These are phyloP conservation scores for Phytopythium chamaehyphon DNA, from an alignment of 352 stramenopile species.

Conservation along the genomic window DNA sequence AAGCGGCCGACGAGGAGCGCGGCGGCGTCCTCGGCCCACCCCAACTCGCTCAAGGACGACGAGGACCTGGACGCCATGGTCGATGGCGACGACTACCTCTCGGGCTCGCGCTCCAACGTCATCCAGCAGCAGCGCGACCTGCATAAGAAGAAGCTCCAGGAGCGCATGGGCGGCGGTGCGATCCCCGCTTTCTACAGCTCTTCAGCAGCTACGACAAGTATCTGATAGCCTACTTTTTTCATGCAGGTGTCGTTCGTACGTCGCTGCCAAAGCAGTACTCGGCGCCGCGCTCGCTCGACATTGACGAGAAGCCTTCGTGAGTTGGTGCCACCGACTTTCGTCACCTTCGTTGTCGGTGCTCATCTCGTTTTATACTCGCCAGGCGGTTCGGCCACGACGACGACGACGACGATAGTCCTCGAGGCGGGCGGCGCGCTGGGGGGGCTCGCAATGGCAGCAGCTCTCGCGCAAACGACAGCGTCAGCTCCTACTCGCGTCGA, in stretches of 20 bases:
- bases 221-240: too few species aligned
- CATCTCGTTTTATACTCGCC: not conserved
- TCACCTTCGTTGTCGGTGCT: too few species aligned
- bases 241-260: conserved; percentile 63
- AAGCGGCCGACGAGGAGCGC: conserved; percentile 22
- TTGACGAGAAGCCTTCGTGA: conserved; percentile 82
- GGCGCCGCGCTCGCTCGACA: conserved; percentile 58
- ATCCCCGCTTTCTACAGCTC: too few species aligned
- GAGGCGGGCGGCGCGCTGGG: conserved; percentile 16
- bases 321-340: conserved; percentile 5
- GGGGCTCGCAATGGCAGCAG: conserved; percentile 13
- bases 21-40: conserved; percentile 34
- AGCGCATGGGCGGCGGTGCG: conserved; percentile 73
- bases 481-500: conserved; percentile 22
- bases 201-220: too few species aligned
- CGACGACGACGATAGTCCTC: conserved; percentile 45
- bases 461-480: conserved; percentile 8
- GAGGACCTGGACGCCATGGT: conserved; percentile 62
- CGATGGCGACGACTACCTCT: conserved; percentile 51
- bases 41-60: conserved; percentile 78
- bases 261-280: conserved; percentile 78
- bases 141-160: conserved; percentile 86
- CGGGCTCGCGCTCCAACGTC: conserved; percentile 62
- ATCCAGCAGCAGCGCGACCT: conserved; percentile 84
- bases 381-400: conserved; percentile 76